These are phyloP conservation scores for Amylostereum areolatum DNA, from an alignment of 1,284 basidiomycete species.

Conservation along the genomic window DNA sequence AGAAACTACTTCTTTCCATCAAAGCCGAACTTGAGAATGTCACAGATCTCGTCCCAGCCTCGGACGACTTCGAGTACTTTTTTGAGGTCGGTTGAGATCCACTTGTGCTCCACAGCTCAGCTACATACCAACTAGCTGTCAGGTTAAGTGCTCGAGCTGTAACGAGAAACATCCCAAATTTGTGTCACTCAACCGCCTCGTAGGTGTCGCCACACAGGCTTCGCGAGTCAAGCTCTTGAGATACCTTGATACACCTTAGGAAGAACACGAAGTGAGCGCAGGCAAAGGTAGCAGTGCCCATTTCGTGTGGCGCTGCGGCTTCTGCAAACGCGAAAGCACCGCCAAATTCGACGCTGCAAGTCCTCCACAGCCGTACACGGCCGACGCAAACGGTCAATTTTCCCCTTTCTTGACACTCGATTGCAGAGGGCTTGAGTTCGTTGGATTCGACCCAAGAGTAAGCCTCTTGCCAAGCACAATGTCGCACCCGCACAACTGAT, in stretches of 20 bases:
- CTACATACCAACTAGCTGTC: not conserved
- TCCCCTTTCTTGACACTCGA: conserved; percentile 62
- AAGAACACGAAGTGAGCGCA: conserved; percentile 56
- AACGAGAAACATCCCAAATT: conserved; percentile 66
- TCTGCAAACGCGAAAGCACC: conserved; percentile 73
- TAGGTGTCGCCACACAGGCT: conserved; percentile 23
- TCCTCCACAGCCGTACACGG: conserved; percentile 48
- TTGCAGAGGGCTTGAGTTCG: conserved; percentile 75
- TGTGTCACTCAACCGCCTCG: conserved; percentile 62
- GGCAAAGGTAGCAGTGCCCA: conserved; percentile 64
- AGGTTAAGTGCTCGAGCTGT: conserved; percentile 80
- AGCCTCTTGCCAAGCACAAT: not conserved
- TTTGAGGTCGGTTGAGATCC: conserved; percentile 48
- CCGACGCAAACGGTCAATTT: conserved; percentile 51
- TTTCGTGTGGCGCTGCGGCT: conserved; percentile 73
- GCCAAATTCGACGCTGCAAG: conserved; percentile 65
- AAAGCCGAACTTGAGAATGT: conserved; percentile 77
- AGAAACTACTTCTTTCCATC: conserved; percentile 62
- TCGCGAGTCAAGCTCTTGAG: not conserved
- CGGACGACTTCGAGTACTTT: conserved; percentile 69
- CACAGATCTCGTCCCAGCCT: conserved; percentile 56
- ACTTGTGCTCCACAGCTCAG: not conserved
- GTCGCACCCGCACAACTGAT: conserved; percentile 4
- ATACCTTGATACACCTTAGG: conserved; percentile 32
- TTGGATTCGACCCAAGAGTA: conserved; percentile 63